A percentile compares a stretch with the other conserved stretches of the same genome.
Evolutionary conservation across 176 grass and related monocot genomes (phyloP).

Genomic region (Triticum urartu): DNA sequence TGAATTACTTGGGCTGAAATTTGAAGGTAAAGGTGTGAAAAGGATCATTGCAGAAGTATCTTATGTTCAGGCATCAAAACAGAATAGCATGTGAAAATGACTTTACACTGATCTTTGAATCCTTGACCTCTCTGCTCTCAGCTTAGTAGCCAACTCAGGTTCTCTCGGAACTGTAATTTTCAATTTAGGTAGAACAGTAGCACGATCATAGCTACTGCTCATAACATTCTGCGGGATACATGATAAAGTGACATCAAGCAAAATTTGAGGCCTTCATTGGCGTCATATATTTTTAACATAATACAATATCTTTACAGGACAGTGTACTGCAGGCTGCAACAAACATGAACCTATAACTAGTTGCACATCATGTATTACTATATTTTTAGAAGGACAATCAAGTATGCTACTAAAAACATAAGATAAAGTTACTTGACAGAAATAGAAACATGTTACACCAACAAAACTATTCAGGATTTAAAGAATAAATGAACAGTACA

Average conservation of each 20-base stretch:
- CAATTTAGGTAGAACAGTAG: slow-evolving; percentile 28
- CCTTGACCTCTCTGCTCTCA: slow-evolving; percentile 71
- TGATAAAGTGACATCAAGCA: slow-evolving; percentile 8
- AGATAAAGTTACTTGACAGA: neutral
- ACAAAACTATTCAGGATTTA: neutral
- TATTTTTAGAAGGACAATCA: neutral
- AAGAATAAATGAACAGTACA: neutral
- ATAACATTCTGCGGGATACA: slow-evolving; percentile 32
- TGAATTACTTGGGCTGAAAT: slow-evolving; percentile 52
- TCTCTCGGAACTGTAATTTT: slow-evolving; percentile 77
- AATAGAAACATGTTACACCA: neutral
- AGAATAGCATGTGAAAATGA: slow-evolving; percentile 29
- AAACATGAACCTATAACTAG: neutral
- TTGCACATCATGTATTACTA: neutral
- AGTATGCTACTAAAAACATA: neutral
- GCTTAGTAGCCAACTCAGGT: slow-evolving; percentile 71
- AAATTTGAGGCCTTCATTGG: slow-evolving; percentile 10
- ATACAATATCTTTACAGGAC: neutral
- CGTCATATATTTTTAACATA: neutral
- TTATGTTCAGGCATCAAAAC: slow-evolving; percentile 21
- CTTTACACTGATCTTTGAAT: slow-evolving; percentile 62
- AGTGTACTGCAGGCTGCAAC: neutral
- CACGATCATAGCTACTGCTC: slow-evolving; percentile 21
- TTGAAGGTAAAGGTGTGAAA: slow-evolving; percentile 21
- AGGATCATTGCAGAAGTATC: slow-evolving; percentile 14